These are phyloP conservation scores for Euphorbia celastroides DNA, from an alignment of 441 rosid genomes.

Conservation along the genomic window DNA sequence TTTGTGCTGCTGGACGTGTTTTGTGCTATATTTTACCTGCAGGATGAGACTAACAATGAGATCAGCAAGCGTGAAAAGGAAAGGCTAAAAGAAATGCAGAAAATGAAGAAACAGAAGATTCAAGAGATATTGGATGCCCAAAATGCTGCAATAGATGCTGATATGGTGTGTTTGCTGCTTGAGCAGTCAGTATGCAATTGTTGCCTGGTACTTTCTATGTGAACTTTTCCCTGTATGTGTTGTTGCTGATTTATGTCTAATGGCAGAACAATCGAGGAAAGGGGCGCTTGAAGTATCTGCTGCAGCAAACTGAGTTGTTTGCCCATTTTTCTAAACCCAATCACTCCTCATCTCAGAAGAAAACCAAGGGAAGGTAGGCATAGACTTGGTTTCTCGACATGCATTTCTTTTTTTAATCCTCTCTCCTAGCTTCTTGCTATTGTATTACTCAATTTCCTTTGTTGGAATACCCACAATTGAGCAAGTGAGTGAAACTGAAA, in stretches of 20 bases:
- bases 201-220: neutral
- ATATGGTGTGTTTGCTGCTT: slow-evolving; percentile 48
- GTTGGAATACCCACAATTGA: neutral
- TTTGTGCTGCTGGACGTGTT: neutral
- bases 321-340: slow-evolving; percentile 95
- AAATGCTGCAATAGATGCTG: slow-evolving; percentile 93
- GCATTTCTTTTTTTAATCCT: neutral
- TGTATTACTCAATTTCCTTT: neutral
- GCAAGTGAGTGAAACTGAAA: neutral
- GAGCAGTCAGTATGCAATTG: neutral
- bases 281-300: slow-evolving; percentile 85
- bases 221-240: neutral
- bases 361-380: slow-evolving; percentile 96
- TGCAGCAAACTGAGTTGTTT: slow-evolving; percentile 97
- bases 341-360: slow-evolving; percentile 66
- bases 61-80: slow-evolving; percentile 85
- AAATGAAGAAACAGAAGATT: slow-evolving; percentile 79
- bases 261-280: slow-evolving; percentile 77
- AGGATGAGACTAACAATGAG: slow-evolving; percentile 51
- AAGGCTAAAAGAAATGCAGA: slow-evolving; percentile 83
- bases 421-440: neutral
- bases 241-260: slow-evolving; percentile 15
- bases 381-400: neutral
- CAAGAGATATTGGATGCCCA: slow-evolving; percentile 87
- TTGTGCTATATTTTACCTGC: slow-evolving; percentile 6